Evolutionary conservation across 305 asterid species (phyloP).

Genomic region (Fraxinus xanthoxyloides): DNA sequence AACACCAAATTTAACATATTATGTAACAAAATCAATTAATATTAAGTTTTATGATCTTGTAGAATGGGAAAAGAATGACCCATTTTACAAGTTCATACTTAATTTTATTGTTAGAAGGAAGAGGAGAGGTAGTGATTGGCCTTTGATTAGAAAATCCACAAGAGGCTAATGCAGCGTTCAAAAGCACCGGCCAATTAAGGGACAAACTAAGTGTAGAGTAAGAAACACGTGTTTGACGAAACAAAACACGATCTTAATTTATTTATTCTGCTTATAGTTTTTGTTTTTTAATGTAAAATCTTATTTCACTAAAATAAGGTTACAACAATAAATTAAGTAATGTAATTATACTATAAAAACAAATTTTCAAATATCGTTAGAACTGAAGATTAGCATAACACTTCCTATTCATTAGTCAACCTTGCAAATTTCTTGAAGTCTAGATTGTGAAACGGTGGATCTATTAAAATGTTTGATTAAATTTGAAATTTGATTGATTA

Average conservation of each 20-base stretch:
- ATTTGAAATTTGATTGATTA: no score
- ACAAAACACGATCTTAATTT: not conserved
- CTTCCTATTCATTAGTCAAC: not conserved
- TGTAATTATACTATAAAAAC: no score
- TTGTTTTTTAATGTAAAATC: no score
- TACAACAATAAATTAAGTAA: no score
- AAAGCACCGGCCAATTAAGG: constrained; percentile 6
- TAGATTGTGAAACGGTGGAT: no score
- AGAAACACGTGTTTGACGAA: not conserved
- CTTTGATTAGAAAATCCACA: constrained; percentile 9
- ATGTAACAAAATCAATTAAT: not conserved
- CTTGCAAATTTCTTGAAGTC: no score
- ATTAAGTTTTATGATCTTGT: not conserved
- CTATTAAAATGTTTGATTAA: no score
- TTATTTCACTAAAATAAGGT: not conserved
- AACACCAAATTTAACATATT: no score
- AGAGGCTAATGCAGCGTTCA: constrained; percentile 14
- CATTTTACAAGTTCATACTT: not conserved
- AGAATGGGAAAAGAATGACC: constrained; percentile 1
- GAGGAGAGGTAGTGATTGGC: constrained; percentile 7
- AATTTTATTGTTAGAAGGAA: constrained; percentile 1
- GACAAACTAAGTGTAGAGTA: not conserved
- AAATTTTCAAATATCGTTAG: no score
- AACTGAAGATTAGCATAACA: not conserved
- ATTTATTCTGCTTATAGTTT: no score